These are phyloP conservation scores for Wallacemonas sp. DNA, from an alignment of 208 protist species.

Conservation along the genomic window DNA sequence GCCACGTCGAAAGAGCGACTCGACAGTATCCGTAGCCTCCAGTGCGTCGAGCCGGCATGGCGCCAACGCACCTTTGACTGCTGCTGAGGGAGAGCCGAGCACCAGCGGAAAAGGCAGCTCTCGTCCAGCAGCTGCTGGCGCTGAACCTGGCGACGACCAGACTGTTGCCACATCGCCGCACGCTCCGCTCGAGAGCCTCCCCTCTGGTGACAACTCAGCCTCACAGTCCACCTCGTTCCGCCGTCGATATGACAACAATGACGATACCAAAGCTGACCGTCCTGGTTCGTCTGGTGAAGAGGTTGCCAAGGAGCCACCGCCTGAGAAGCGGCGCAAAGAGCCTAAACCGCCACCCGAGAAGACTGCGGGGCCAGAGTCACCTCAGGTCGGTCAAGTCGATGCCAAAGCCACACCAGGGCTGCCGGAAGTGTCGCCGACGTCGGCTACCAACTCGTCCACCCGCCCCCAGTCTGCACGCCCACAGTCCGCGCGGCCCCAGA, in stretches of 20 bases:
- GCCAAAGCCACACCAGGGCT: no score
- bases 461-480: no score
- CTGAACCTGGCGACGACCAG: neutral
- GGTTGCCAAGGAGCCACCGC: neutral
- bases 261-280: conserved; percentile 5
- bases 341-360: no score
- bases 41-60: neutral
- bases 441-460: no score
- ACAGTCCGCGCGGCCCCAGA: no score
- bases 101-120: no score
- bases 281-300: neutral
- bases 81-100: neutral
- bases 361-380: no score
- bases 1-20: neutral
- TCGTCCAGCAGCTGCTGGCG: no score
- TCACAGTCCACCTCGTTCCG: neutral
- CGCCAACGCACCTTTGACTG: neutral
- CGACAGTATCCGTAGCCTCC: neutral
- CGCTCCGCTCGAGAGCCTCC: neutral
- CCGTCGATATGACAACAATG: neutral
- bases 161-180: neutral
- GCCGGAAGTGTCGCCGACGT: no score
- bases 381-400: no score
- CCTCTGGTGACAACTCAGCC: neutral
- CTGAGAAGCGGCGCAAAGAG: conserved; percentile 12